Evolutionary conservation across 148 eudicot genomes (phyloP).

Genomic region (Silene conica): DNA sequence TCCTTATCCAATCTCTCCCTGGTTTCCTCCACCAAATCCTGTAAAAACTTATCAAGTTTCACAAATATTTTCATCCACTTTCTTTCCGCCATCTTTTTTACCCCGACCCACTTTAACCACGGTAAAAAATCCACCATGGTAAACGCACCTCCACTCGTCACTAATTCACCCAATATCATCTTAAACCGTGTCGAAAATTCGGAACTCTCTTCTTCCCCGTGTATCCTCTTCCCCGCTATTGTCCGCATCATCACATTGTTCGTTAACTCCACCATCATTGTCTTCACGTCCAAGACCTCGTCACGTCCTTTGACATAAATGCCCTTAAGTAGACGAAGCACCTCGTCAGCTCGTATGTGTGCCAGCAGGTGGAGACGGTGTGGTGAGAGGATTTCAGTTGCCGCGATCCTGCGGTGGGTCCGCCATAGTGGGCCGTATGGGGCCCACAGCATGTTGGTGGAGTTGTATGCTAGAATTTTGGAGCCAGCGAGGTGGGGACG

Average conservation of each 20-base stretch:
- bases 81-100: background rate
- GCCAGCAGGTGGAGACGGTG: slow-evolving; percentile 36
- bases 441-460: slow-evolving; percentile 21
- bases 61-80: slow-evolving; percentile 4
- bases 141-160: slow-evolving; percentile 7
- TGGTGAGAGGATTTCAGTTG: slow-evolving; percentile 42
- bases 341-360: slow-evolving; percentile 33
- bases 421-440: slow-evolving; percentile 57
- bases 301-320: background rate
- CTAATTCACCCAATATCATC: background rate
- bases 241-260: slow-evolving; percentile 30
- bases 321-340: slow-evolving; percentile 7
- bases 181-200: slow-evolving; percentile 15
- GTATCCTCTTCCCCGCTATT: slow-evolving; percentile 24
- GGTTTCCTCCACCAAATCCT: slow-evolving; percentile 20
- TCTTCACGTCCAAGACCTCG: slow-evolving; percentile 14
- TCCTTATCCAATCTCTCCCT: background rate
- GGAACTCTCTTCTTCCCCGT: slow-evolving; percentile 8
- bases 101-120: slow-evolving; percentile 16
- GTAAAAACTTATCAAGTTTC: slow-evolving; percentile 19
- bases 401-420: slow-evolving; percentile 38
- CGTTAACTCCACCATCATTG: slow-evolving; percentile 16
- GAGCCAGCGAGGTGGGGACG: slow-evolving; percentile 20
- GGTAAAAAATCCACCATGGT: slow-evolving; percentile 20
- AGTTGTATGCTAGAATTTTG: too few relatives aligned